Evolutionary conservation across 2,329 filamentous ascomycete genomes (phyloP).

Genomic region (Periconia sp.): DNA sequence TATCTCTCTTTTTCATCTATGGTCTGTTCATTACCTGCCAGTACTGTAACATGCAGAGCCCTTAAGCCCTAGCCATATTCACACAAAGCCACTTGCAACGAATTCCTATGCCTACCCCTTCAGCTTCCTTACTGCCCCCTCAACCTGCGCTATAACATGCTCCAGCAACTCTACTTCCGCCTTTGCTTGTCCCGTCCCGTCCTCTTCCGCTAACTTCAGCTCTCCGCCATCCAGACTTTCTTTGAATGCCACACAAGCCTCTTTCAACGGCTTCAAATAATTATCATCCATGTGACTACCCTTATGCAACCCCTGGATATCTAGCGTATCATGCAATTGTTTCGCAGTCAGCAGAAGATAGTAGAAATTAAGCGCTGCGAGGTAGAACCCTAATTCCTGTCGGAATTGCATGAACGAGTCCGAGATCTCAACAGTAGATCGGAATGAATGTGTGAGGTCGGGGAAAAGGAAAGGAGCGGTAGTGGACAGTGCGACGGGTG

Average conservation of each 20-base stretch:
- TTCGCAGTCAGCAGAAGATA: constrained; percentile 61
- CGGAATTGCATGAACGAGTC: constrained; percentile 54
- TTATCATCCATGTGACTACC: constrained; percentile 48
- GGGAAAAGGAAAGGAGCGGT: constrained; percentile 61
- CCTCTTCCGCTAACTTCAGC: constrained; percentile 42
- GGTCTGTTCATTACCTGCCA: too few relatives aligned
- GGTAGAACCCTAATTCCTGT: constrained; percentile 60
- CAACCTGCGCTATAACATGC: constrained; percentile 39
- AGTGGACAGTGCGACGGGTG: constrained; percentile 53
- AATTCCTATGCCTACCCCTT: neutral
- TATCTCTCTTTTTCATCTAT: too few relatives aligned
- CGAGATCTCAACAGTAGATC: constrained; percentile 27
- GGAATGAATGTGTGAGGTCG: constrained; percentile 52
- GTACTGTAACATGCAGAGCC: too few relatives aligned
- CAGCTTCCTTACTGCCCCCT: constrained; percentile 7
- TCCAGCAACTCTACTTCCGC: constrained; percentile 42
- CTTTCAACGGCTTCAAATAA: constrained; percentile 52
- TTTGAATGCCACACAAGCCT: constrained; percentile 44
- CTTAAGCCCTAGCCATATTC: too few relatives aligned
- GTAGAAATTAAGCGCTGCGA: constrained; percentile 64
- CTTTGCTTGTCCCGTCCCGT: constrained; percentile 41
- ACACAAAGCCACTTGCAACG: too few relatives aligned
- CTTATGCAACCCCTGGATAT: constrained; percentile 52
- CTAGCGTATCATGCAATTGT: constrained; percentile 54
- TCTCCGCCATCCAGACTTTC: constrained; percentile 43